These are phyloP conservation scores for Dictyostelium citrinum DNA, from an alignment of 78 protist genomes.

Conservation along the genomic window DNA sequence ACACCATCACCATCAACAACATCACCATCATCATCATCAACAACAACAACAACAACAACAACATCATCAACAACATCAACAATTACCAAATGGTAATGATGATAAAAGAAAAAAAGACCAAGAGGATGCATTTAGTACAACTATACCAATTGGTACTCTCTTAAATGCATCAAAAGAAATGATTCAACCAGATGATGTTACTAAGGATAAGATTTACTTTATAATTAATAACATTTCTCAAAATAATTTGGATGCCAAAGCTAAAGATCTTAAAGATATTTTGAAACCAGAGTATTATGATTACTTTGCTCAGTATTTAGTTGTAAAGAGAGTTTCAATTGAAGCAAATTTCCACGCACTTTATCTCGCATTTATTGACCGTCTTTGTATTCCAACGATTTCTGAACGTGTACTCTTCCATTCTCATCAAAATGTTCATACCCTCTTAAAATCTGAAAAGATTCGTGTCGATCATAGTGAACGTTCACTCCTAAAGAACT, in stretches of 20 bases:
- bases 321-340: conserved; percentile 89
- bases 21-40: neutral
- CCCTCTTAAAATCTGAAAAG: conserved; percentile 82
- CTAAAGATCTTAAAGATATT: conserved; percentile 72
- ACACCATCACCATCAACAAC: neutral
- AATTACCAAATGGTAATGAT: neutral
- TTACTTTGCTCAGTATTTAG: conserved; percentile 93
- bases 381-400: conserved; percentile 49
- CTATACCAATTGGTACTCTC: conserved; percentile 50
- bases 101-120: neutral
- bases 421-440: conserved; percentile 54
- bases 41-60: neutral
- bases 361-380: conserved; percentile 83
- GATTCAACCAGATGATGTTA: conserved; percentile 59
- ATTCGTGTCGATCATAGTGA: conserved; percentile 78
- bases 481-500: conserved; percentile 93
- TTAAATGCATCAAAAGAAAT: conserved; percentile 21
- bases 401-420: neutral
- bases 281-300: conserved; percentile 38
- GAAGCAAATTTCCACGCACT: conserved; percentile 95
- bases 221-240: conserved; percentile 94
- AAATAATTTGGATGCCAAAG: conserved; percentile 80
- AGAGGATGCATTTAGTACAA: conserved; percentile 2
- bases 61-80: neutral
- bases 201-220: conserved; percentile 92